A percentile compares a stretch with the other conserved stretches of the same genome.
These are phyloP conservation scores for Xylaria multiplex DNA, from an alignment of 2,329 filamentous ascomycete genomes.

Conservation along the genomic window DNA sequence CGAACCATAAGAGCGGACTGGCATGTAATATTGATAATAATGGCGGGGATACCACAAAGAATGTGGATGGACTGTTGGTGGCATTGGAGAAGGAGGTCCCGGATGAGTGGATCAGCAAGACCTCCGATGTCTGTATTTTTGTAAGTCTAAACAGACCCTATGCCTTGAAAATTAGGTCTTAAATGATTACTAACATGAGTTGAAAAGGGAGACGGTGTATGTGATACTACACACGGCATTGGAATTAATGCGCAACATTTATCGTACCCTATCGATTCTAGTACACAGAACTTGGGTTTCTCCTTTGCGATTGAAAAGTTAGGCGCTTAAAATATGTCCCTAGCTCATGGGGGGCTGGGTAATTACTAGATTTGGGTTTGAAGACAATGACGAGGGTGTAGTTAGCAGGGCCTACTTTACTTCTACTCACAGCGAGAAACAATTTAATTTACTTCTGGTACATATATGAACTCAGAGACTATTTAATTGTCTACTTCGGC, in stretches of 20 bases:
- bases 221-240: conserved; percentile 18
- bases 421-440: not conserved
- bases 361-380: not conserved
- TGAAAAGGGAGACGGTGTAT: conserved; percentile 31
- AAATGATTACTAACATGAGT: not conserved
- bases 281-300: conserved; percentile 22
- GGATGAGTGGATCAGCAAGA: conserved; percentile 25
- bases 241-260: conserved; percentile 22
- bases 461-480: not conserved
- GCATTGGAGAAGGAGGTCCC: conserved; percentile 4
- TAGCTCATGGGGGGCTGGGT: too few relatives aligned
- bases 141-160: conserved; percentile 10
- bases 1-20: conserved; percentile 20
- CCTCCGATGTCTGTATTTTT: conserved; percentile 25
- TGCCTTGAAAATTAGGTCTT: not conserved
- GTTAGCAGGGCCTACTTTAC: not conserved
- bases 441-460: not conserved
- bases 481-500: not conserved
- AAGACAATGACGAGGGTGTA: not conserved
- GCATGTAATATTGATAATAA: conserved; percentile 30
- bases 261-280: conserved; percentile 16
- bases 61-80: conserved; percentile 15
- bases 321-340: not conserved
- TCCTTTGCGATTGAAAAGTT: conserved; percentile 21
- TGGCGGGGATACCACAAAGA: conserved; percentile 22